Base-by-base conservation (phyloP, 2,329 filamentous ascomycete species). In the Eurotiales sp. region DNA sequence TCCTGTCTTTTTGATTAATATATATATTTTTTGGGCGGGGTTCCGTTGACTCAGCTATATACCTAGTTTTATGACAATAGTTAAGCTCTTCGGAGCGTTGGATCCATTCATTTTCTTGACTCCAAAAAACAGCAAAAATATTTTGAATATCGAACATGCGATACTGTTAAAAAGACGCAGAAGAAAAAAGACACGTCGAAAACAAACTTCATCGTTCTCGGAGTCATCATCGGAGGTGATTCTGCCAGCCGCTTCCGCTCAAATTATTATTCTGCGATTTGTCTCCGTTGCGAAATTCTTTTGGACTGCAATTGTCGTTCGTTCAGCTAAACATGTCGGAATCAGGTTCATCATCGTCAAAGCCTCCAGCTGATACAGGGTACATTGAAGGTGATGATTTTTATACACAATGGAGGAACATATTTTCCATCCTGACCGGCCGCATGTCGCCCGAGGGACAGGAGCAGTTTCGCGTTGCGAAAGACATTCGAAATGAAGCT, bases 401-500 rank as follows among this genome's bases (percentile, higher is more conserved):
- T 19, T 71, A 63, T 57, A 73, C 72, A 30, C 70, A 73, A 77
- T 96, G 89, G 86, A 80, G 86, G 67, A 95, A 88, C 75, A 87
- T 90, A 76, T 96, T 95, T 79, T 82, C 82, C 61, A 87, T 91
- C 71, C 76, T 95, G 45, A 83, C 87, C 14, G 87, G 88, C 51
- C 77, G 80, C 62, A 84, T 93, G 73, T 86, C 83, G 15, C 70
- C 74, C 30, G 81, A 86, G 64, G 87, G 88, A 46, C 73, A 79
- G 57, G 82, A 86, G 64, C 81, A 87, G 72, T 96, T 90, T 77
- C 87, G 90, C 65, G 79, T 86, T 65, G 84, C 83, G 67, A 83
- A 84, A 57, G 90, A 95, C 75, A 76, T 80, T 50, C 78, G 83
- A 52, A 85, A 90, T 71, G 90, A 93, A 73, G 81, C 80, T 55